Percentiles rank a stretch among this genome's conserved stretches.
phyloP scores from a whole-genome alignment of 768 basidiomycete genomes.

The Cystoderma amianthinum region DNA sequence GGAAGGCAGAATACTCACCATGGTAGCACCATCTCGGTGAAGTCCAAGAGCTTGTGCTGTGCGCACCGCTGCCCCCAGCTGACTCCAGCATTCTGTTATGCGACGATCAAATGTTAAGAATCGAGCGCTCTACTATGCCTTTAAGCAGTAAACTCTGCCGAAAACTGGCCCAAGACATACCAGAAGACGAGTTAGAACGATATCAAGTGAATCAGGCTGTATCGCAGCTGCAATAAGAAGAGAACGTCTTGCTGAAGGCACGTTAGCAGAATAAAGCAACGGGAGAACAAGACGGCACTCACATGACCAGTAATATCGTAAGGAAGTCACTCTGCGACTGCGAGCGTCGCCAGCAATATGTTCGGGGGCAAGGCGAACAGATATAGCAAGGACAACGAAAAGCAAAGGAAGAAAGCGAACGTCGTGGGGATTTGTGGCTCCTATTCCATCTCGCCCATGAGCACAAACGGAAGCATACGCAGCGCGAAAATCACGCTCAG shows the following conservation, averaged over 20 bases:
- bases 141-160: constrained; percentile 27
- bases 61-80: constrained; percentile 85
- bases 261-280: constrained; percentile 10
- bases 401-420: constrained; percentile 86
- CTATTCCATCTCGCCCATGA: constrained; percentile 53
- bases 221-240: constrained; percentile 90
- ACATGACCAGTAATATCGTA: constrained; percentile 97
- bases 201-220: constrained; percentile 86
- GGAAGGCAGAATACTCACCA: constrained; percentile 40
- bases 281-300: constrained; percentile 24
- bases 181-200: constrained; percentile 87
- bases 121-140: constrained; percentile 36
- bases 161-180: constrained; percentile 37
- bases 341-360: constrained; percentile 76
- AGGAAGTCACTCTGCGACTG: constrained; percentile 68
- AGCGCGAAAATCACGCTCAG: constrained; percentile 73
- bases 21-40: constrained; percentile 80
- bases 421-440: constrained; percentile 63
- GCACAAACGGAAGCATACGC: constrained; percentile 60
- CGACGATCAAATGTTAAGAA: constrained; percentile 70
- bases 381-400: constrained; percentile 87
- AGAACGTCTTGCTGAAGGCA: constrained; percentile 65
- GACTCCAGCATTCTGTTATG: constrained; percentile 95
- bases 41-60: constrained; percentile 92
- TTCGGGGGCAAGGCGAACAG: constrained; percentile 82